phyloP scores from a whole-genome alignment of 441 rosid genomes.

The Hura crepitans region DNA sequence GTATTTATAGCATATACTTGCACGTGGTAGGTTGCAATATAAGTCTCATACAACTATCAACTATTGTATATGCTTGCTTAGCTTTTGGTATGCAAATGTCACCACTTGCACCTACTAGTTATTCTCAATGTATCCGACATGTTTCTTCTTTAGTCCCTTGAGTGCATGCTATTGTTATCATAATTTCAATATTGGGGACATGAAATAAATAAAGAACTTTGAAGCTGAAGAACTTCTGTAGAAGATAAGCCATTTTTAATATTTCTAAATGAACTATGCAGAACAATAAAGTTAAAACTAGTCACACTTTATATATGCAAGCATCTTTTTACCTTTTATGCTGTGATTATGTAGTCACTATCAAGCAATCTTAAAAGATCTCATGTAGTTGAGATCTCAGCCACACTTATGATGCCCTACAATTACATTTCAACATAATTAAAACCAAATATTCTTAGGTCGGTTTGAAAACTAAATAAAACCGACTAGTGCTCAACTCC shows the following conservation, averaged over 20 bases:
- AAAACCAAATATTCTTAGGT: too few species aligned
- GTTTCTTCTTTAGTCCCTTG: background rate
- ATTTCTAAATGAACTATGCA: too few species aligned
- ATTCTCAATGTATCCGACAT: slow-evolving; percentile 6
- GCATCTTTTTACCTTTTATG: slow-evolving; percentile 11
- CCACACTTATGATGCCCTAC: background rate
- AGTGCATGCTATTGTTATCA: background rate
- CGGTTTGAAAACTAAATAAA: too few species aligned
- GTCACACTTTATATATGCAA: background rate
- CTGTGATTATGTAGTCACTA: slow-evolving; percentile 10
- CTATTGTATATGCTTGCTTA: background rate
- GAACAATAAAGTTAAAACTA: background rate
- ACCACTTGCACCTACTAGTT: slow-evolving; percentile 1
- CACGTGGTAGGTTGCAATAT: slow-evolving; percentile 5
- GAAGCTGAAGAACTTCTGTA: background rate
- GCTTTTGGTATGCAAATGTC: background rate
- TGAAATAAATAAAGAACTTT: too few species aligned
- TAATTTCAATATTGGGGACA: background rate
- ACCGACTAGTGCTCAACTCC: too few species aligned
- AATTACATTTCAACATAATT: background rate
- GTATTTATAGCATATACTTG: background rate
- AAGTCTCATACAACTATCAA: background rate
- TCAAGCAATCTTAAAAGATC: background rate
- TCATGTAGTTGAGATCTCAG: background rate
- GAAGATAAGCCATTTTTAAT: background rate